Evolutionary conservation across 2,329 filamentous ascomycete genomes (phyloP), one percentile per base, ranked within the genome.

Genomic region (Colletotrichum cuscutae): DNA sequence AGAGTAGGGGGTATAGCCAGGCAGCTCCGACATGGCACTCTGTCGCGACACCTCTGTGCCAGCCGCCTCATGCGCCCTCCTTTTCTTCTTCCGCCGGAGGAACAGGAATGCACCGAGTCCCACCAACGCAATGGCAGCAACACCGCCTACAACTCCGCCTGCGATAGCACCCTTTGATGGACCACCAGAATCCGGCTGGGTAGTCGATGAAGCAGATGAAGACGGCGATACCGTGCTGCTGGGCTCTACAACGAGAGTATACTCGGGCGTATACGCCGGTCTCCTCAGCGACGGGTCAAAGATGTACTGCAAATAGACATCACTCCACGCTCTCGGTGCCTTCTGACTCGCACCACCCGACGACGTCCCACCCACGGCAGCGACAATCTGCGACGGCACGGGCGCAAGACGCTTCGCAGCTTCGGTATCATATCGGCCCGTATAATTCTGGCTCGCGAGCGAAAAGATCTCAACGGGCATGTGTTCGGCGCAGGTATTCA

Each of bases 341-440:
- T 54, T 72, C 19, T 73, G 74, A 74, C 69, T 52, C 1, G 86
- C 75, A 82, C 82, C 77, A 77, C 84, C 71, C 78, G 80, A 65
- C 77, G 78, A 54, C 80, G 83, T 67, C 77, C 84, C 62, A 81
- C 83, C 78, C 83, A 85, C 76, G 84, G 83, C 73, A 83, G 84
- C 74, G 85, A 85, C 79, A 82, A 83, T 74, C 83, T 84, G 78
- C 86, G 88, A 79, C 84, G 82, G 77, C 79, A 86, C 79, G 83
- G 85, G 78, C 81, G 84, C 53, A 76, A 79, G 3, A 6, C 75
- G 63, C 13, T 54, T 67, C 1, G 77, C 74, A 15, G 75, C 77
- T 3, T 53, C 72, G 76, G 76, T 59, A 72, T 79, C 66, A 75
- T 83, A 75, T 64, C 77, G 60, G 76, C 78, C 78, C 79, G 76